These are phyloP conservation scores for Thinopyrum elongatum DNA, from an alignment of 176 grass and related monocot species.

Conservation along the genomic window DNA sequence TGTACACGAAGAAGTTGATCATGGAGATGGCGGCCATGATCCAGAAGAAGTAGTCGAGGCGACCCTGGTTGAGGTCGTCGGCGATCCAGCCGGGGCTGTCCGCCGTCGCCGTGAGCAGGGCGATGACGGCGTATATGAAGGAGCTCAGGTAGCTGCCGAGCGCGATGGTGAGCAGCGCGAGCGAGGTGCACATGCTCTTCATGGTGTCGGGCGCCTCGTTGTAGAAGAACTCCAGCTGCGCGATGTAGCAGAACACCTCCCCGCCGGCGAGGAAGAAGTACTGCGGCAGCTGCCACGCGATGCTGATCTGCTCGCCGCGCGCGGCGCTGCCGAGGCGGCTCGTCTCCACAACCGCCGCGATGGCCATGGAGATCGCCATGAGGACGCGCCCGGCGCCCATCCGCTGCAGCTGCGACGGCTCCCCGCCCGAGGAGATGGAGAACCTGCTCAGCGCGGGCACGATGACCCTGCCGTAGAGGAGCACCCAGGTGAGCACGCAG, in stretches of 20 bases:
- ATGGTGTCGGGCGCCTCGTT: conserved; percentile 71
- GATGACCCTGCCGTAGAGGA: conserved; percentile 53
- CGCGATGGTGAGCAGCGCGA: conserved; percentile 59
- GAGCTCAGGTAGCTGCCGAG: conserved; percentile 77
- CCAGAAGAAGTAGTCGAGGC: conserved; percentile 81
- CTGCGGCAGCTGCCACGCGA: conserved; percentile 74
- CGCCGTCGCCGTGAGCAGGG: conserved; percentile 25
- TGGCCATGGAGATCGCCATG: conserved; percentile 48
- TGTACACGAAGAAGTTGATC: conserved; percentile 60
- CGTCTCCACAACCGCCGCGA: conserved; percentile 45
- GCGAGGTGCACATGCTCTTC: conserved; percentile 81
- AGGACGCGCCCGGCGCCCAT: conserved; percentile 56
- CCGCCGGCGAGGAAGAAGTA: conserved; percentile 57
- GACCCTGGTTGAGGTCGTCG: conserved; percentile 67
- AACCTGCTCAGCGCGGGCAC: conserved; percentile 23
- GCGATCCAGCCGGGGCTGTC: conserved; percentile 56
- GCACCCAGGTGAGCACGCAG: conserved; percentile 51
- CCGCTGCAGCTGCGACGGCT: conserved; percentile 62
- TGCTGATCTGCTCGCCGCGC: conserved; percentile 32
- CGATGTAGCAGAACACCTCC: conserved; percentile 66
- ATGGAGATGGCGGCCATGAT: conserved; percentile 41
- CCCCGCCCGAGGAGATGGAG: neutral
- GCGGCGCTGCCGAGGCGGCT: conserved; percentile 33
- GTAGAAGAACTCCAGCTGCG: conserved; percentile 87
- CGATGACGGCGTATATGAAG: conserved; percentile 51